These are phyloP conservation scores for Exophiala aquamarina DNA, from an alignment of 2,329 filamentous ascomycete species.

Conservation along the genomic window DNA sequence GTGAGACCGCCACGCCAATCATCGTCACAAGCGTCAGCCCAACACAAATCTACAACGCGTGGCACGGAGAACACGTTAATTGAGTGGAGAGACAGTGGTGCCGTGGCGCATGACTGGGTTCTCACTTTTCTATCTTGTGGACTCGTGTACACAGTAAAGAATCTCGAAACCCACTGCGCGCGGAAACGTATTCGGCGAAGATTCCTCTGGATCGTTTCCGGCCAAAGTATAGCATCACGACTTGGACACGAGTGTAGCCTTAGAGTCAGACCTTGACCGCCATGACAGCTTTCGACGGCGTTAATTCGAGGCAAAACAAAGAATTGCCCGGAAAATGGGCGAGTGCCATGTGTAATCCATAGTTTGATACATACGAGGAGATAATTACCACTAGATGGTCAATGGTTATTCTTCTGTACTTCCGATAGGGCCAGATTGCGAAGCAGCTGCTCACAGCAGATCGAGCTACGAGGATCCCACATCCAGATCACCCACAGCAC, in stretches of 20 bases:
- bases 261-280: background rate
- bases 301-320: conserved; percentile 1
- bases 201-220: conserved; percentile 3
- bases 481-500: too few species aligned
- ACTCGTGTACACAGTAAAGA: conserved; percentile 2
- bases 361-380: too few species aligned
- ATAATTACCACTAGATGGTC: too few species aligned
- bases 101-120: conserved; percentile 2
- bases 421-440: too few species aligned
- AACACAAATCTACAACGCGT: background rate
- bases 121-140: conserved; percentile 3
- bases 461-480: too few species aligned
- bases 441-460: too few species aligned
- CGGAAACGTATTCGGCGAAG: conserved; percentile 3
- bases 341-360: too few species aligned
- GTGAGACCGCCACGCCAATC: too few species aligned
- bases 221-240: background rate
- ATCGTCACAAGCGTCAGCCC: too few species aligned
- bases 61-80: background rate
- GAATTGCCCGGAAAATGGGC: too few species aligned
- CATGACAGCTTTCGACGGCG: conserved; percentile 3
- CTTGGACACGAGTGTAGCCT: background rate
- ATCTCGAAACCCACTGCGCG: background rate
- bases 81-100: background rate
- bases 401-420: too few species aligned